Conservation (phyloP, 495 filamentous ascomycete genomes). For the Geopyxis carbonaria region DNA sequence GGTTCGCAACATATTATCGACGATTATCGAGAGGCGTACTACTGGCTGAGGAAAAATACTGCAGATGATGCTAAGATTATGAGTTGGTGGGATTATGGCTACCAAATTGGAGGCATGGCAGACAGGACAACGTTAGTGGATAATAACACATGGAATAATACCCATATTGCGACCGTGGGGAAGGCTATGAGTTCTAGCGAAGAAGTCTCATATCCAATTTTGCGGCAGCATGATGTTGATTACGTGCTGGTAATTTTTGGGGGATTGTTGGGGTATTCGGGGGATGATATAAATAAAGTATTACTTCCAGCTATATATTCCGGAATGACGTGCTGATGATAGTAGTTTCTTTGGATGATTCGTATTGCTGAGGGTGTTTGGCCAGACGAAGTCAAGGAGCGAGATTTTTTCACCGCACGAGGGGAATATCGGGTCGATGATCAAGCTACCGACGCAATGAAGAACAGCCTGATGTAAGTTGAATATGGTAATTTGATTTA, state of each 20-base stretch:
- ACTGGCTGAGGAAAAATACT: slow-evolving; percentile 98
- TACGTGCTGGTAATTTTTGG: slow-evolving; percentile 97
- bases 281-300: slow-evolving; percentile 94
- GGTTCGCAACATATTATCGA: slow-evolving; percentile 98
- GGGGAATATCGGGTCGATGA: slow-evolving; percentile 94
- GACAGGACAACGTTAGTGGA: slow-evolving; percentile 94
- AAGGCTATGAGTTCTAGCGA: slow-evolving; percentile 98
- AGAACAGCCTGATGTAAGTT: slow-evolving; percentile 75
- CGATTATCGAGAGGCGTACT: slow-evolving; percentile 98
- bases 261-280: slow-evolving; percentile 92
- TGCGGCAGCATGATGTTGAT: slow-evolving; percentile 95
- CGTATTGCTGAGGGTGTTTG: slow-evolving; percentile 98
- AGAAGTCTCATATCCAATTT: slow-evolving; percentile 96
- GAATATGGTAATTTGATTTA: slow-evolving; percentile 10
- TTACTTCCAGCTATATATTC: background rate
- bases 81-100: slow-evolving; percentile 99
- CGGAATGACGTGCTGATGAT: slow-evolving; percentile 6
- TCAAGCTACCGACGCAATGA: slow-evolving; percentile 92
- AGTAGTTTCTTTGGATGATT: slow-evolving; percentile 96
- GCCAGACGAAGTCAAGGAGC: slow-evolving; percentile 96
- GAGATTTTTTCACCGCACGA: slow-evolving; percentile 84
- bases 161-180: slow-evolving; percentile 96
- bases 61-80: slow-evolving; percentile 90
- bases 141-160: slow-evolving; percentile 99
- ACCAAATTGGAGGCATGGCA: slow-evolving; percentile 99